Evolutionary conservation across 2,329 filamentous ascomycete genomes (phyloP), one percentile per base, ranked within the genome.

Genomic region (Dryadomyces sulphureus): DNA sequence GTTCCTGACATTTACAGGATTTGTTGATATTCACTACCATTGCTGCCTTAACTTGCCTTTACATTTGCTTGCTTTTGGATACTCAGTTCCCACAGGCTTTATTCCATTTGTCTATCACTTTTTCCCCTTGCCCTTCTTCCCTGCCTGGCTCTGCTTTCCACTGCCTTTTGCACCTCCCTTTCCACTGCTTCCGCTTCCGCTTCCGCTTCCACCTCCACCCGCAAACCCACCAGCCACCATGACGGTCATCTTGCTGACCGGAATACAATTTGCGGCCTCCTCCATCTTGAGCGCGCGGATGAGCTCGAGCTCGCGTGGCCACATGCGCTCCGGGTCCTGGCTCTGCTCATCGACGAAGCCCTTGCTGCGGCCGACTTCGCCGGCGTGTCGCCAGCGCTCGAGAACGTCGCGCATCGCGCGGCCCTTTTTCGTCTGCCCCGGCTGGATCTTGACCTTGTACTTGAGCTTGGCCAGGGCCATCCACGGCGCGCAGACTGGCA

Each of bases 391-490:
- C 89, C 90, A 95, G 49, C 75, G 74, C 42, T 81, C 78, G n/a
- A 96, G 63, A 27, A 96, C 81, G 62, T 96, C 90, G 60, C 85
- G 86, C 41, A 94, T 79, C 0, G 88, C 89, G 60, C 95, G 96
- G 9, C 92, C 90, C 66, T 94, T 94, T 71, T 96, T 98, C 52
- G 81, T 73, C 0, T 79, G 65, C 0, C 92, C 92, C 0, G 92
- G 92, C 63, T 96, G 92, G 55, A 98, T 63, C 68, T 98, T 98
- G 45, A 81, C 85, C 63, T 93, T 93, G 69, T 95, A 96, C 64
- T 95, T 95, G 64, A 83, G 84, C 47, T 75, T 76, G 2, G 64
- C 69, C 53, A 83, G 63, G 2, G 79, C 78, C 21, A 62, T 65
- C 70, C 78, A 83, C 2, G 79, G 79, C 5, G 74, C 79, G 55